A percentile compares a stretch with the other conserved stretches of the same genome.
These are phyloP conservation scores for Filobasidium floriforme DNA, from an alignment of 768 basidiomycete species.

Conservation along the genomic window DNA sequence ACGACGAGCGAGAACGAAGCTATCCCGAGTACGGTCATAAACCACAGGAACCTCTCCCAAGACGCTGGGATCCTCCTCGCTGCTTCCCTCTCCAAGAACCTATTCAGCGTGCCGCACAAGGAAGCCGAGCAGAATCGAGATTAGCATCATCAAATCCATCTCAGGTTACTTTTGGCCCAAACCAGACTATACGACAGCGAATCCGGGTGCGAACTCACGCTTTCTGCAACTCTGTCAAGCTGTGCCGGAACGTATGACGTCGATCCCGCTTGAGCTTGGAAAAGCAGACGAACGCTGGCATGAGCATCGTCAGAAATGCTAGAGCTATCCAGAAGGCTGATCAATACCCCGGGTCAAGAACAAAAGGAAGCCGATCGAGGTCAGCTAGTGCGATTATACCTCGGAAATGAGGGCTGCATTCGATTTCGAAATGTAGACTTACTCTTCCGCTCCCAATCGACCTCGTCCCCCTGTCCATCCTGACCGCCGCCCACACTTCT, in stretches of 20 bases:
- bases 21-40: constrained; percentile 45
- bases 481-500: constrained; percentile 22
- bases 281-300: constrained; percentile 47
- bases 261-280: constrained; percentile 47
- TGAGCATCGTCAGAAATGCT: constrained; percentile 44
- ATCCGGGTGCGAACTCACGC: constrained; percentile 35
- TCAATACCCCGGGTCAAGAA: no score
- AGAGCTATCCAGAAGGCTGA: constrained; percentile 45
- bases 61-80: constrained; percentile 44
- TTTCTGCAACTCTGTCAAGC: constrained; percentile 42
- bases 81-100: constrained; percentile 44
- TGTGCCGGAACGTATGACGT: constrained; percentile 45
- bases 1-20: constrained; percentile 46
- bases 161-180: no score
- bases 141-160: neutral
- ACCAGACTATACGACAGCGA: neutral
- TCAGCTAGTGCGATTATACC: no score
- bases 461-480: constrained; percentile 24
- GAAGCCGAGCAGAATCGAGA: neutral
- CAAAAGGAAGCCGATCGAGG: no score
- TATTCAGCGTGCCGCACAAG: constrained; percentile 10
- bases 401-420: no score
- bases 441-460: constrained; percentile 43
- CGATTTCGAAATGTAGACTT: constrained; percentile 21
- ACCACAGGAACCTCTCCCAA: constrained; percentile 49